Conservation (phyloP, 352 stramenopile species). For the Globisporangium barbulae region DNA sequence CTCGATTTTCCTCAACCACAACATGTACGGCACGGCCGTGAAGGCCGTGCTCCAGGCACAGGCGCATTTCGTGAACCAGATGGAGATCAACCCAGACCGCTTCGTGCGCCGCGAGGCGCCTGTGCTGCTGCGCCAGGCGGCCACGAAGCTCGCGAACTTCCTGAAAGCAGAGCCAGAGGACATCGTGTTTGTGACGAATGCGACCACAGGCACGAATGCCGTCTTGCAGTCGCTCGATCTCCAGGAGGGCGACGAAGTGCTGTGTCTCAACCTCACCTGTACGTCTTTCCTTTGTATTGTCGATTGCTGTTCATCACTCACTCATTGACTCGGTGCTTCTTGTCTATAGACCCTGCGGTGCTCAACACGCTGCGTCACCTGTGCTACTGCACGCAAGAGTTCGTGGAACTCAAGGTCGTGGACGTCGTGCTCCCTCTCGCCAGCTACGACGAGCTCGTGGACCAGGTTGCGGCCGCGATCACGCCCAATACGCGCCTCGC, state of each 20-base stretch:
- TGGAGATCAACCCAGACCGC: conserved; percentile 85
- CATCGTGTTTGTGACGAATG: conserved; percentile 85
- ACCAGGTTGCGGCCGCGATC: conserved; percentile 71
- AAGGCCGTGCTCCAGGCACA: conserved; percentile 80
- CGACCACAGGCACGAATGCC: conserved; percentile 81
- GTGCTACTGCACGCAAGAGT: conserved; percentile 86
- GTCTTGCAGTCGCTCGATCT: conserved; percentile 83
- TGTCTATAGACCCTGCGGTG: conserved; percentile 60
- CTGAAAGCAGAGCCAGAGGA: conserved; percentile 72
- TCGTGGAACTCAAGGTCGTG: conserved; percentile 87
- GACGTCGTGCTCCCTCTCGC: conserved; percentile 68
- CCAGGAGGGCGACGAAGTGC: conserved; percentile 84
- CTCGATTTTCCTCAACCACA: conserved; percentile 81
- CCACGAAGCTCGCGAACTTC: conserved; percentile 59
- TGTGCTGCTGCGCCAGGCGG: conserved; percentile 57
- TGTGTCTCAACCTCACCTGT: conserved; percentile 88
- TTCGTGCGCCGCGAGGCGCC: conserved; percentile 74
- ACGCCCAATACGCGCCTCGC: conserved; percentile 81
- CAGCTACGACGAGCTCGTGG: conserved; percentile 64
- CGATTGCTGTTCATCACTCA: conserved; percentile 8
- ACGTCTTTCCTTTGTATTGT: conserved; percentile 21
- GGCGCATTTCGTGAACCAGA: conserved; percentile 83
- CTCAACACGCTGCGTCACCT: conserved; percentile 81
- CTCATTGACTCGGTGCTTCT: background rate
- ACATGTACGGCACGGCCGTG: conserved; percentile 70